Percentiles rank a stretch among this genome's conserved stretches.
These are phyloP conservation scores for Podospora bellae-mahoneyi DNA, from an alignment of 495 filamentous ascomycete species.

Conservation along the genomic window DNA sequence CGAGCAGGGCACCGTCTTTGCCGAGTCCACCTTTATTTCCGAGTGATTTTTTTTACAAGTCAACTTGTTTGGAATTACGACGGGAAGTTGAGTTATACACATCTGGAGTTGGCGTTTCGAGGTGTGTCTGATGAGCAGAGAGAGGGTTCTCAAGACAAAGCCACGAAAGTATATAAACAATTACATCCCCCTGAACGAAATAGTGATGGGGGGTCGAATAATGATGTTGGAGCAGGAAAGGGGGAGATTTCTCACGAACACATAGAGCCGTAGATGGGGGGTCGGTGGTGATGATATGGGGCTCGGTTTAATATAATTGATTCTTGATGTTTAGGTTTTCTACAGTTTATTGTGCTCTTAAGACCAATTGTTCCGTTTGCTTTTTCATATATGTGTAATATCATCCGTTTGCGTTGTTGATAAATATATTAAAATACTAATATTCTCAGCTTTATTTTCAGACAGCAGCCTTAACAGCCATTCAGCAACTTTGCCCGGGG, in stretches of 20 bases:
- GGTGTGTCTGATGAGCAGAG: background rate
- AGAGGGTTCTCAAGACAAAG: background rate
- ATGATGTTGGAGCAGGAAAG: background rate
- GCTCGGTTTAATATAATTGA: background rate
- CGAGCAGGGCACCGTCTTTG: slow-evolving; percentile 75
- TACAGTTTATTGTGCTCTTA: no score
- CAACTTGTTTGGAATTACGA: slow-evolving; percentile 16
- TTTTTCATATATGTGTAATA: no score
- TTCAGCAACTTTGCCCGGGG: no score
- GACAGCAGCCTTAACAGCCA: background rate
- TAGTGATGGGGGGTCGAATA: background rate
- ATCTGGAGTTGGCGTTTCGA: slow-evolving; percentile 1
- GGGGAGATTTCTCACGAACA: background rate
- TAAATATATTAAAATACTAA: background rate
- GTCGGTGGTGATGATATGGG: background rate
- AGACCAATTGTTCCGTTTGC: no score
- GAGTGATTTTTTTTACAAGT: slow-evolving; percentile 21
- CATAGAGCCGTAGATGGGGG: background rate
- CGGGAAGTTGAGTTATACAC: background rate
- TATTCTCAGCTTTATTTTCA: background rate
- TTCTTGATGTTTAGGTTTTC: background rate
- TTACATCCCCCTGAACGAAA: background rate
- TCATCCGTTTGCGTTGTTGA: background rate
- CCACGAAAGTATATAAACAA: background rate
- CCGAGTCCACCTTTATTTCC: slow-evolving; percentile 91